Evolutionary conservation across 78 protist genomes (phyloP), one percentile per base, ranked within the genome.

Genomic region (Tieghemostelium lacteum): DNA sequence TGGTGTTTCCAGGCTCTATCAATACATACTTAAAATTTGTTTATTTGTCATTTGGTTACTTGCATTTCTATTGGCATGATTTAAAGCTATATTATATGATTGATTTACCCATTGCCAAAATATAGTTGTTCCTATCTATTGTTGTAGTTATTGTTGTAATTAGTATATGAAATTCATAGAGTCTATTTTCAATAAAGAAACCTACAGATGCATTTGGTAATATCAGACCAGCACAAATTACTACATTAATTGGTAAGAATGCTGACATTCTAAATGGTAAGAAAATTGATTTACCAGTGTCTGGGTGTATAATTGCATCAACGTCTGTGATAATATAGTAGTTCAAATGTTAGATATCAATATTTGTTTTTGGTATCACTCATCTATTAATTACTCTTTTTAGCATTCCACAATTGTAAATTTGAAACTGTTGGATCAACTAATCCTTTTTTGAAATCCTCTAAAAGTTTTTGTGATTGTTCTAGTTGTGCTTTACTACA

Each of bases 61-160:
- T 50, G 94, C 94, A 77, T 89, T 89, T 65, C 94, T 78, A 83
- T 89, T 89, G 29, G 94, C 85, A 57, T 89, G 88, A 58, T 89
- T 89, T 45, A 89, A 64, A 45, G 92, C 87, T 42, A 77, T 89
- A 83, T 89, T 89, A 74, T 87, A 93, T 72, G 94, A 87, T 61
- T 93, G 96, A 71, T 93, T 93, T n/a, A 93, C 83, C 93, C 93
- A 93, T 75, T 93, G 96, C 93, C 93, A 93, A 73, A 93, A 93
- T 20, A 86, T 66, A 29, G 85, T 78, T 52, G 92, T 50, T 20
- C 87, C 87, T n/a, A n/a, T n/a, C n/a, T 8, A 70, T 69, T 67
- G 50, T 5, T 67, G 10, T 7, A 10, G 7, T 14, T 7, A 39
- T 49, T 45, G 73, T 6, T 14, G 7, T 67, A 39, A 33, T 16